Evolutionary conservation across 495 filamentous ascomycete species (phyloP).

Genomic region (Aspergillus indologenus): DNA sequence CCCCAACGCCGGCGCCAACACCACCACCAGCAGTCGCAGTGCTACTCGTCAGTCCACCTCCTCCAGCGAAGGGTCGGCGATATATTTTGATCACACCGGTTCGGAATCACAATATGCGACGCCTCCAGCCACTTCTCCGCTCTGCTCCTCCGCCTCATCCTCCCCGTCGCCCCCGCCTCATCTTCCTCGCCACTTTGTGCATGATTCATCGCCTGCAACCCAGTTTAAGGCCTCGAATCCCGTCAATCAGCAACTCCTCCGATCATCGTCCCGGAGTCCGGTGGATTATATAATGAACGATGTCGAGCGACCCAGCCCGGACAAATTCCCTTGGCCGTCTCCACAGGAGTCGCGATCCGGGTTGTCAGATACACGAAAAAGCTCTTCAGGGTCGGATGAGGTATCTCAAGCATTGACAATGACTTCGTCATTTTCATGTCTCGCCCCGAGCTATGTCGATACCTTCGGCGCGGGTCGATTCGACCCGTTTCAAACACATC

Average conservation of each 20-base stretch:
- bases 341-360: not conserved
- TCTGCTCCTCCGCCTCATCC: not conserved
- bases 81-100: not conserved
- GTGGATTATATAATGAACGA: not conserved
- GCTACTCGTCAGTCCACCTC: not conserved
- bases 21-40: not conserved
- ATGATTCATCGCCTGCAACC: not conserved
- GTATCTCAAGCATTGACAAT: not conserved
- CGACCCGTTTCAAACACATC: constrained; percentile 36
- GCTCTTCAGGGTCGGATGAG: not conserved
- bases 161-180: not conserved
- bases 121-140: not conserved
- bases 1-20: constrained; percentile 1
- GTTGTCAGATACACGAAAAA: not conserved
- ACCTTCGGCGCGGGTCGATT: constrained; percentile 21
- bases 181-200: not conserved
- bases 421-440: not conserved
- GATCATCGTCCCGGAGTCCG: not conserved
- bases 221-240: not conserved
- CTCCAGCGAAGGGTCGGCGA: not conserved
- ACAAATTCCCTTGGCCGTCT: not conserved
- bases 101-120: not conserved
- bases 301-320: not conserved
- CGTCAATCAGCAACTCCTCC: not conserved
- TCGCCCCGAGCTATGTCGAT: constrained; percentile 21